Conservation (phyloP, 495 filamentous ascomycete genomes). For the Schizothecium vesticola region DNA sequence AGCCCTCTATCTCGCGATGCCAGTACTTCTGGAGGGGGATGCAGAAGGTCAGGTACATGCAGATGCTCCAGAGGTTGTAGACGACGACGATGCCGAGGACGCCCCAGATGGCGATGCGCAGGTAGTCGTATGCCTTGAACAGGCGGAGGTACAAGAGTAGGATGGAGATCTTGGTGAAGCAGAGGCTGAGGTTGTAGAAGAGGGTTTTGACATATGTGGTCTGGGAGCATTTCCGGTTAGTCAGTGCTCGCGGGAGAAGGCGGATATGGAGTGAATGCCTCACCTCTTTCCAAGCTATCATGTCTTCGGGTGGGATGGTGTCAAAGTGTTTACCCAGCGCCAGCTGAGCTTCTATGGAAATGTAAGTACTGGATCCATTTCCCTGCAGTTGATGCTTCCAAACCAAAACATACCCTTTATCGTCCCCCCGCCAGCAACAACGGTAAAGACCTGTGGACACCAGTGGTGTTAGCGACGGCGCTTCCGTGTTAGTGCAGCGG, state of each 20-base stretch:
- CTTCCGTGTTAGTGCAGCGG: no score
- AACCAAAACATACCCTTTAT: no score
- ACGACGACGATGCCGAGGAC: slow-evolving; percentile 13
- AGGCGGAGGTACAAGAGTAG: slow-evolving; percentile 10
- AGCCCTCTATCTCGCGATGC: slow-evolving; percentile 8
- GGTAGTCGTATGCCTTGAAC: not conserved
- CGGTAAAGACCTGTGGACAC: no score
- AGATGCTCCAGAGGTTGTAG: slow-evolving; percentile 9
- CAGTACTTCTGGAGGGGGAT: slow-evolving; percentile 11
- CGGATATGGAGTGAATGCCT: not conserved
- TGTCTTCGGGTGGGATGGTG: no score
- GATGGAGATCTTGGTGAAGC: slow-evolving; percentile 7
- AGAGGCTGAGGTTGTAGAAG: not conserved
- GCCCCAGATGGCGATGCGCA: slow-evolving; percentile 5
- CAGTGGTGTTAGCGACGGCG: no score
- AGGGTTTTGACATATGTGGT: not conserved
- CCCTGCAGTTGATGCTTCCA: no score
- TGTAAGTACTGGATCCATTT: no score
- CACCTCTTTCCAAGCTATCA: not conserved
- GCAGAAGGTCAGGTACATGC: slow-evolving; percentile 14
- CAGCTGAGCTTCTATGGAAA: no score
- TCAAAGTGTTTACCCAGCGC: no score
- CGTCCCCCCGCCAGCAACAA: no score
- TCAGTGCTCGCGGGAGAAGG: not conserved
- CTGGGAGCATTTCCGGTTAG: not conserved